Percentiles rank a stretch among this genome's conserved stretches.
phyloP scores from a whole-genome alignment of 352 stramenopile species.

The Phytophthora constricta region DNA sequence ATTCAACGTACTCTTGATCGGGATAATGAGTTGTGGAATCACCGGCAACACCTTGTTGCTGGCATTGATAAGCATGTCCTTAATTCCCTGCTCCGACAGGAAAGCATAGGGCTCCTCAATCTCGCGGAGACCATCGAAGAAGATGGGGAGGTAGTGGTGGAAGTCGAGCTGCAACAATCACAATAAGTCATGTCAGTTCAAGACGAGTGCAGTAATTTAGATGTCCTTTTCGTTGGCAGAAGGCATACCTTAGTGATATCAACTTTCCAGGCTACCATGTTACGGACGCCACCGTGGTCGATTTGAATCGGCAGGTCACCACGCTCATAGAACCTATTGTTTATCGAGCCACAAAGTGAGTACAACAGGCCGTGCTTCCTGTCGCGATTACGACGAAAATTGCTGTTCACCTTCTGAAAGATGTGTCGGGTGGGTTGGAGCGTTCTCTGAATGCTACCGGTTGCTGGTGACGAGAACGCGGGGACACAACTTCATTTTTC shows the following conservation, averaged over 20 bases:
- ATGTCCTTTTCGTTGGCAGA: background rate
- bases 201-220: background rate
- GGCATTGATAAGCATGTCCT: conserved; percentile 97
- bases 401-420: conserved; percentile 64
- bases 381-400: too few relatives aligned
- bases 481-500: conserved; percentile 56
- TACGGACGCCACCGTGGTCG: conserved; percentile 95
- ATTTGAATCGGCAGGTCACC: conserved; percentile 97
- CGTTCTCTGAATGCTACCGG: conserved; percentile 92
- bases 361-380: too few relatives aligned
- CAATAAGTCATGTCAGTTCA: background rate
- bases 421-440: conserved; percentile 93
- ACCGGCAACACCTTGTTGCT: conserved; percentile 96
- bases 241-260: conserved; percentile 88
- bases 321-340: conserved; percentile 88
- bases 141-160: conserved; percentile 98
- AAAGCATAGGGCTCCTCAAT: conserved; percentile 97
- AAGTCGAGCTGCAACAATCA: conserved; percentile 91
- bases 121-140: conserved; percentile 97
- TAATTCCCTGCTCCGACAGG: conserved; percentile 95
- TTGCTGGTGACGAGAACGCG: conserved; percentile 56
- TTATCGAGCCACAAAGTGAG: background rate
- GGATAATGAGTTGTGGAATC: conserved; percentile 98
- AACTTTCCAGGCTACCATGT: conserved; percentile 98
- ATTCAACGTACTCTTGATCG: conserved; percentile 92